These are phyloP conservation scores for Exophiala bonariae DNA, from an alignment of 2,329 filamentous ascomycete genomes.

Conservation along the genomic window DNA sequence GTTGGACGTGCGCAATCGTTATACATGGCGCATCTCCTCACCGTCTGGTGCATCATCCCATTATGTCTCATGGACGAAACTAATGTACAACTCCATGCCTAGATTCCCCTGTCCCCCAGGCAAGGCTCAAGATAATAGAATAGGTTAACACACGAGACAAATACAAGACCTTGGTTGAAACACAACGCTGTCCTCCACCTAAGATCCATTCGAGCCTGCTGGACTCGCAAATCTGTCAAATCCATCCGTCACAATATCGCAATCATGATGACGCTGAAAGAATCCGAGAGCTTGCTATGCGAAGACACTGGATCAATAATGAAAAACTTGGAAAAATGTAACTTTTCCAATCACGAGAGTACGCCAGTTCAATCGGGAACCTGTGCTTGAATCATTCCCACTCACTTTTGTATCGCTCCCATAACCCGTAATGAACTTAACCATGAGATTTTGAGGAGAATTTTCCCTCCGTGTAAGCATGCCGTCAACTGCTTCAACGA, in stretches of 20 bases:
- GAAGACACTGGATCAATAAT: constrained; percentile 11
- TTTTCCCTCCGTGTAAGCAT: neutral
- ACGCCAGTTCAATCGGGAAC: constrained; percentile 18
- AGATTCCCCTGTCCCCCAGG: too few relatives aligned
- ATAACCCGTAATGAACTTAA: constrained; percentile 11
- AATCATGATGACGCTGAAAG: neutral
- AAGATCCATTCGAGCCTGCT: too few relatives aligned
- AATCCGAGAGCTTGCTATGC: constrained; percentile 24
- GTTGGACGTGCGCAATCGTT: neutral
- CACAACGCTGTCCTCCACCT: too few relatives aligned
- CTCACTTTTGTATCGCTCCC: constrained; percentile 20
- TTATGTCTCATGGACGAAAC: constrained; percentile 16
- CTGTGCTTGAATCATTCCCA: constrained; percentile 9
- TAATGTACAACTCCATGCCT: constrained; percentile 20
- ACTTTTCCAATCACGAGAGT: constrained; percentile 24
- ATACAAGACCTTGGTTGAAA: too few relatives aligned
- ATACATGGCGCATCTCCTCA: neutral
- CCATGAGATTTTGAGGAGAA: neutral
- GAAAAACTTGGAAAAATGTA: constrained; percentile 11
- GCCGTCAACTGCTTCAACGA: constrained; percentile 1
- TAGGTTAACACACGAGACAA: too few relatives aligned
- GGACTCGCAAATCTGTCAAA: constrained; percentile 3
- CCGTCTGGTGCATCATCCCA: constrained; percentile 2
- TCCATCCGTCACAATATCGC: neutral
- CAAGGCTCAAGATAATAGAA: too few relatives aligned